Percentiles rank a stretch among this genome's conserved stretches.
These are phyloP conservation scores for Davidsoniella australis DNA, from an alignment of 2,329 filamentous ascomycete species.

Conservation along the genomic window DNA sequence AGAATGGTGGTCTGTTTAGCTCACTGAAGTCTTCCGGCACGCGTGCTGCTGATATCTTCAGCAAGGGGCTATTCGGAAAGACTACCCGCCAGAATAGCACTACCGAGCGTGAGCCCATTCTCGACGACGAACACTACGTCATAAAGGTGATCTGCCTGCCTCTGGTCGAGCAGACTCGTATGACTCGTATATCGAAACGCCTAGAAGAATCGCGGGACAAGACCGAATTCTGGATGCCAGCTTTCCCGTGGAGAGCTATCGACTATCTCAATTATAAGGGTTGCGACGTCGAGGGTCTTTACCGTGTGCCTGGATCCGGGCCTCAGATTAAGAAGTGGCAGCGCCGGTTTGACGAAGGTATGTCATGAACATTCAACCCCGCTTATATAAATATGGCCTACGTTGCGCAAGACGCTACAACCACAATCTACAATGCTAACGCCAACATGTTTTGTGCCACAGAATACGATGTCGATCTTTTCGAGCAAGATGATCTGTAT, in stretches of 20 bases:
- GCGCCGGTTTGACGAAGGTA: conserved; percentile 72
- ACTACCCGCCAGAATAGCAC: conserved; percentile 54
- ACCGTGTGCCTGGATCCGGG: conserved; percentile 79
- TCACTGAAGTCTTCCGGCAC: conserved; percentile 57
- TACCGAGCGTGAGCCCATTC: conserved; percentile 42
- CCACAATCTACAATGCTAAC: neutral
- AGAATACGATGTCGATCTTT: conserved; percentile 82
- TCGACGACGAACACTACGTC: conserved; percentile 71
- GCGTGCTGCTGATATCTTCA: conserved; percentile 63
- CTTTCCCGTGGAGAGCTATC: conserved; percentile 86
- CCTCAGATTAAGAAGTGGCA: conserved; percentile 90
- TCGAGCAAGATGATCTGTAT: conserved; percentile 72
- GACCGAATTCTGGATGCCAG: conserved; percentile 98
- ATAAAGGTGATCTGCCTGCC: conserved; percentile 74
- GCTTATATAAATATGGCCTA: neutral
- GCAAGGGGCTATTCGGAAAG: conserved; percentile 72
- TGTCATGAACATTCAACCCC: conserved; percentile 14
- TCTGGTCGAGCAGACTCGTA: conserved; percentile 74
- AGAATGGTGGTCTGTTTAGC: conserved; percentile 38
- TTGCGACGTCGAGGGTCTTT: conserved; percentile 83
- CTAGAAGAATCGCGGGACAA: conserved; percentile 81
- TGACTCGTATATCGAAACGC: conserved; percentile 77
- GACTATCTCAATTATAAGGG: conserved; percentile 93
- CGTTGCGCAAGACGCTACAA: neutral
- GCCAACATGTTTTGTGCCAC: neutral